A percentile compares a stretch with the other conserved stretches of the same genome.
phyloP scores from a whole-genome alignment of 2,329 filamentous ascomycete species.

The Phialophora verrucosa region DNA sequence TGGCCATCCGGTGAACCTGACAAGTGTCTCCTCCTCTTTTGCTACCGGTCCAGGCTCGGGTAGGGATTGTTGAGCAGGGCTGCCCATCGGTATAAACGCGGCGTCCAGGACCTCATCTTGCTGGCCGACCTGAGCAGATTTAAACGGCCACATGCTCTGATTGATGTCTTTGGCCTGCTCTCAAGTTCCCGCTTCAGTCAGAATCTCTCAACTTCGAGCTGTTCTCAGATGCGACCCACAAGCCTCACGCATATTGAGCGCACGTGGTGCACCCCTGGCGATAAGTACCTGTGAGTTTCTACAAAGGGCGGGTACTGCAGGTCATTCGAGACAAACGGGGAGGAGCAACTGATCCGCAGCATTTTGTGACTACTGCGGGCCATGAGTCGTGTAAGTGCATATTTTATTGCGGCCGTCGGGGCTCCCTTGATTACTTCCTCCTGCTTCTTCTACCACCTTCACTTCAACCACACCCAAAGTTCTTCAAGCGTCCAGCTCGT shows the following conservation, averaged over 20 bases:
- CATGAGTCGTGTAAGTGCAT: neutral
- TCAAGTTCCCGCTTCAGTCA: neutral
- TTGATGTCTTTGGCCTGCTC: neutral
- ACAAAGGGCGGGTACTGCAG: neutral
- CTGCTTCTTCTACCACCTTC: neutral
- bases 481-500: neutral
- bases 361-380: neutral
- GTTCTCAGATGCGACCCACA: neutral
- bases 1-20: constrained; percentile 40
- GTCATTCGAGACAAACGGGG: too few relatives aligned
- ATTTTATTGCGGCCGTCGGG: neutral
- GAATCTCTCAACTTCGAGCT: neutral
- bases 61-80: neutral
- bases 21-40: constrained; percentile 25
- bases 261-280: neutral
- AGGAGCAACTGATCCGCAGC: neutral
- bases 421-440: neutral
- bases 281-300: neutral
- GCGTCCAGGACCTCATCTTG: constrained; percentile 4
- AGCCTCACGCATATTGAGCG: neutral
- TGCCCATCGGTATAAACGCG: neutral
- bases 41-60: neutral
- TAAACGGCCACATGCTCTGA: constrained; percentile 36
- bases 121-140: constrained; percentile 10
- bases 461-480: neutral